These are phyloP conservation scores for Blastocystis sp. DNA, from an alignment of 352 stramenopile species.

Conservation along the genomic window DNA sequence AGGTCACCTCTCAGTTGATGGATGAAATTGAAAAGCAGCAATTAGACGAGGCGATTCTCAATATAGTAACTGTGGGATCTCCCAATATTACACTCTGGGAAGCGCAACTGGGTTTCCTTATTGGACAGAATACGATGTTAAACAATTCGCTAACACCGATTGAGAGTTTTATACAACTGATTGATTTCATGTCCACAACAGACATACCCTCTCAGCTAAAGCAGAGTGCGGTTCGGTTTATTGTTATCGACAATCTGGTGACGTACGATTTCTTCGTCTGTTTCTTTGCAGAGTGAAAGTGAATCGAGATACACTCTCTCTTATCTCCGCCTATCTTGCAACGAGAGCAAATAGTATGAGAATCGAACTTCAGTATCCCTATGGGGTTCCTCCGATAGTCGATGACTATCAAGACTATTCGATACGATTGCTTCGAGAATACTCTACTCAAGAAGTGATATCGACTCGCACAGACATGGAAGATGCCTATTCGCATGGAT, in stretches of 20 bases:
- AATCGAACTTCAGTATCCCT: background rate
- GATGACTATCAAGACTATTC: background rate
- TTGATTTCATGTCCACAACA: background rate
- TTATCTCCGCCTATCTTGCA: background rate
- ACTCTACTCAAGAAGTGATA: slow-evolving; percentile 19
- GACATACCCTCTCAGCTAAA: background rate
- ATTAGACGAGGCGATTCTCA: background rate
- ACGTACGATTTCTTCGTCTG: background rate
- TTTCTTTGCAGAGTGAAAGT: background rate
- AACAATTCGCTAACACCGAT: background rate
- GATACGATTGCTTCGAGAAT: background rate
- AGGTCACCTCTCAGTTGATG: background rate
- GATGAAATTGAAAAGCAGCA: background rate
- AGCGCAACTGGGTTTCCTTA: background rate
- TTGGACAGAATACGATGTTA: background rate
- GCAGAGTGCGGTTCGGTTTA: background rate
- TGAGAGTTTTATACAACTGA: background rate
- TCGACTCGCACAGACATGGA: background rate
- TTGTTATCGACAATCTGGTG: background rate
- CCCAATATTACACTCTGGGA: background rate
- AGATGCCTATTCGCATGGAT: background rate
- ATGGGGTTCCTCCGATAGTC: background rate
- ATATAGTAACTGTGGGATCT: background rate
- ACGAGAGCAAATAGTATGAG: background rate
- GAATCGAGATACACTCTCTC: background rate